Conservation (phyloP, 2,329 filamentous ascomycete genomes). For the Ophiostoma pallidulum region DNA sequence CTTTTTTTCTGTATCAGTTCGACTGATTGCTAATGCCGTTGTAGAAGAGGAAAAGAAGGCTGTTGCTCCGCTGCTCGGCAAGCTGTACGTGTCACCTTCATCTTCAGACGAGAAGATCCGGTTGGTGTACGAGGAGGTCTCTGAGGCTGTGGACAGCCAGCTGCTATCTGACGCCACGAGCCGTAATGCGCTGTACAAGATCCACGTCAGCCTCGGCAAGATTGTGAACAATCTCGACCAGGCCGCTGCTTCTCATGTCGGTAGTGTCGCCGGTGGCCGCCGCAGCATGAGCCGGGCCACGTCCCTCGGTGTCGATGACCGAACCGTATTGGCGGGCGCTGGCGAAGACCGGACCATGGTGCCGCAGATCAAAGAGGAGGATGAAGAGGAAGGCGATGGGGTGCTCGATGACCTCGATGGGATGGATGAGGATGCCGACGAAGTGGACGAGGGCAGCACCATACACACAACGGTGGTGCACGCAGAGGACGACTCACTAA, state of each 20-base stretch:
- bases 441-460: slow-evolving; percentile 28
- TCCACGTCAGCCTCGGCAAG: slow-evolving; percentile 58
- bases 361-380: slow-evolving; percentile 42
- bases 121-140: slow-evolving; percentile 47
- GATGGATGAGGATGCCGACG: slow-evolving; percentile 17
- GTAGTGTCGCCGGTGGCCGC: slow-evolving; percentile 19
- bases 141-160: slow-evolving; percentile 53
- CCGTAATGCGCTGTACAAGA: slow-evolving; percentile 57
- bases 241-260: slow-evolving; percentile 12
- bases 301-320: slow-evolving; percentile 28
- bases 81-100: slow-evolving; percentile 67
- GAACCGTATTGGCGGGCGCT: slow-evolving; percentile 14
- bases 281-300: slow-evolving; percentile 35
- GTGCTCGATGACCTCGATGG: slow-evolving; percentile 2
- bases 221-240: slow-evolving; percentile 53
- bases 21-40: slow-evolving; percentile 20
- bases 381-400: slow-evolving; percentile 30
- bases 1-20: background rate
- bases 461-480: slow-evolving; percentile 8
- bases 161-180: slow-evolving; percentile 50
- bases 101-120: slow-evolving; percentile 50
- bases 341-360: slow-evolving; percentile 31
- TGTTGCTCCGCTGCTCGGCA: slow-evolving; percentile 66
- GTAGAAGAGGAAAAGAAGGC: slow-evolving; percentile 80
- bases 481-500: slow-evolving; percentile 9